Evolutionary conservation across 108 stramenopile genomes (phyloP), one percentile per base, ranked within the genome.

Genomic region (Nitzschia inconspicua): DNA sequence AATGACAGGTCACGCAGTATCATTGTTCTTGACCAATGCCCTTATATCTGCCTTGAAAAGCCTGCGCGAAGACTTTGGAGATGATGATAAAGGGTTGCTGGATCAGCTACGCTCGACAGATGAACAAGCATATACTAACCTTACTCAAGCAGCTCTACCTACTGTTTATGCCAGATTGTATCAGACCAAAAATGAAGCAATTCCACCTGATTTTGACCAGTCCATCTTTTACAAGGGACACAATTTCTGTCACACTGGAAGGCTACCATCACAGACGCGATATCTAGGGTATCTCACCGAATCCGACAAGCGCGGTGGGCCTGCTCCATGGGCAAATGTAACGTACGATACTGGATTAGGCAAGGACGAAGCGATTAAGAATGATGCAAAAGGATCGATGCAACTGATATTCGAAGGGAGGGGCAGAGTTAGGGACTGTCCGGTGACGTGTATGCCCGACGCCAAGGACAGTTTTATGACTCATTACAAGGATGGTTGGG

Each of bases 391-490:
- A 9, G 44, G 31, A 7, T 2, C 16, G 16, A 47, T 70, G 53
- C n/a, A 32, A 23, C 32, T 70, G 31, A 34, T 23, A 5, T 70
- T n/a, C n/a, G 60, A 26, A 16, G 39, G 4, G 29, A 50, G 25
- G 47, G 35, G 16, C 6, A 49, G 6, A 42, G 30, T 18, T 44
- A 47, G 63, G 18, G 2, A 31, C 13, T 66, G 61, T 31, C 35
- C 47, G 20, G 60, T 64, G 8, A 40, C 48, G n/a, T 9, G 66
- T 0, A 68, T 51, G 13, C 48, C 64, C n/a, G 77, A 78, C 34
- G 47, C 65, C 57, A 75, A 77, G 32, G 81, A 82, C 42, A 65
- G 56, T 23, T 82, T 71, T 41, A 44, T 60, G 18, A 52, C 63
- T 27, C 40, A 55, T 19, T 13, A 39, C 2, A 35, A 41, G n/a